Evolutionary conservation across 225 moss, liverwort and hornwort genomes (phyloP).

Genomic region (Climacium dendroides): DNA sequence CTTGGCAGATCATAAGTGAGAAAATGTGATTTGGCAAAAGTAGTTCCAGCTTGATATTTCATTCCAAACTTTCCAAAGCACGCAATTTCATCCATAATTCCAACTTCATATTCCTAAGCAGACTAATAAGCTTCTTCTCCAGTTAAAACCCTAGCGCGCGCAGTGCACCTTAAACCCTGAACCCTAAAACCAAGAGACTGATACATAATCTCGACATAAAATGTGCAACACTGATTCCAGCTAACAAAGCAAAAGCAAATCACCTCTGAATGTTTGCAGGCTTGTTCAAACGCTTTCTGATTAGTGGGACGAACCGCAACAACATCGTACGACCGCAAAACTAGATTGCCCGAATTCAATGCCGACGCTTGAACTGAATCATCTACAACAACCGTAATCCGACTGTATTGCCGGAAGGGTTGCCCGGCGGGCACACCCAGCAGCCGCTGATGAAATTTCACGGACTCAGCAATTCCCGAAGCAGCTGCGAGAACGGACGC

Average conservation of each 20-base stretch:
- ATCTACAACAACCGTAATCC: constrained; percentile 72
- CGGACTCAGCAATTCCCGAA: constrained; percentile 56
- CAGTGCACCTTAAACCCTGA: background rate
- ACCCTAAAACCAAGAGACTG: background rate
- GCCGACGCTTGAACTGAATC: constrained; percentile 37
- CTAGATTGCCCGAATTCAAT: constrained; percentile 53
- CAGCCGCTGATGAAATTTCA: constrained; percentile 56
- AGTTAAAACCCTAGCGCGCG: background rate
- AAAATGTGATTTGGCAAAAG: background rate
- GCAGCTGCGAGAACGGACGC: constrained; percentile 41
- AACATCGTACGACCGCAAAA: constrained; percentile 68
- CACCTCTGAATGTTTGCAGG: constrained; percentile 75
- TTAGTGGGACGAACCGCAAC: constrained; percentile 78
- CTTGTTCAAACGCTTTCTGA: constrained; percentile 62
- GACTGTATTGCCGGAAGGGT: constrained; percentile 71
- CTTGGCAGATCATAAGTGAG: background rate
- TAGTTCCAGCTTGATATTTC: background rate
- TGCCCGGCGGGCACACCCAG: constrained; percentile 41
- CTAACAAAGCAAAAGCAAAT: background rate
- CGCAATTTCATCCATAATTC: background rate
- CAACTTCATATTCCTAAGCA: background rate
- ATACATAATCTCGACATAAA: background rate
- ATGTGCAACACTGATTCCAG: background rate
- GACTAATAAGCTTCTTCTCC: background rate
- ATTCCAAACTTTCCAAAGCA: background rate